Conservation (phyloP, 2,329 filamentous ascomycete species). For the Calycina herbarum region DNA sequence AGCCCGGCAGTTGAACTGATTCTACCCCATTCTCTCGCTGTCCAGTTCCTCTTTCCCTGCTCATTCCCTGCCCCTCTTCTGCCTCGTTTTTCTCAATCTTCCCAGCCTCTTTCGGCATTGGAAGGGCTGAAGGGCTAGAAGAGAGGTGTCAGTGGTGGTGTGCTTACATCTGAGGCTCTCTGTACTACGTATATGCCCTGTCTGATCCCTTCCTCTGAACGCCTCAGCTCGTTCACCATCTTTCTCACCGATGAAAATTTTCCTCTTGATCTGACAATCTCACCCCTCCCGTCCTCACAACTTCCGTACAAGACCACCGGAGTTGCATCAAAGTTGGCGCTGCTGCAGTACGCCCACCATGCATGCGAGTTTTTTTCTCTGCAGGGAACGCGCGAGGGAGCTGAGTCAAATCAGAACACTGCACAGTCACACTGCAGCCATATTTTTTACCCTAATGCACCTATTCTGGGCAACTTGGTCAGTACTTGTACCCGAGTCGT, state of each 20-base stretch:
- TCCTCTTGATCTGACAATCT: constrained; percentile 2
- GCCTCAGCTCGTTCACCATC: too few species aligned
- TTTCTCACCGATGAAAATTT: constrained; percentile 1
- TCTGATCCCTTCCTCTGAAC: background rate
- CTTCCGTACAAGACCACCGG: constrained; percentile 2
- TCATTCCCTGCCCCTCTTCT: background rate
- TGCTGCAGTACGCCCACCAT: constrained; percentile 15
- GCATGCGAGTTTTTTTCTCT: constrained; percentile 20
- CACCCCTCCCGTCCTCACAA: constrained; percentile 1
- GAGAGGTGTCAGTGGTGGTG: background rate
- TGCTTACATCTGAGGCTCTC: constrained; percentile 1
- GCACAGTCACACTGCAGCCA: constrained; percentile 12
- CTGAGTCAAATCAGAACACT: constrained; percentile 11
- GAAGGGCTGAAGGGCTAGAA: background rate
- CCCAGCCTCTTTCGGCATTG: background rate
- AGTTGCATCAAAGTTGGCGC: constrained; percentile 7
- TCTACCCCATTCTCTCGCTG: background rate
- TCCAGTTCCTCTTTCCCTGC: constrained; percentile 1
- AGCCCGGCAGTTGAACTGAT: background rate
- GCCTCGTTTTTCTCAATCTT: background rate
- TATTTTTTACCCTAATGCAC: background rate
- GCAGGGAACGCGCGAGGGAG: constrained; percentile 16
- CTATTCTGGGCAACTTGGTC: background rate
- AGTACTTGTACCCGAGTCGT: background rate
- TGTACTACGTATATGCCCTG: background rate